Conservation (phyloP, 78 protist species). For the Acrasis kona region DNA sequence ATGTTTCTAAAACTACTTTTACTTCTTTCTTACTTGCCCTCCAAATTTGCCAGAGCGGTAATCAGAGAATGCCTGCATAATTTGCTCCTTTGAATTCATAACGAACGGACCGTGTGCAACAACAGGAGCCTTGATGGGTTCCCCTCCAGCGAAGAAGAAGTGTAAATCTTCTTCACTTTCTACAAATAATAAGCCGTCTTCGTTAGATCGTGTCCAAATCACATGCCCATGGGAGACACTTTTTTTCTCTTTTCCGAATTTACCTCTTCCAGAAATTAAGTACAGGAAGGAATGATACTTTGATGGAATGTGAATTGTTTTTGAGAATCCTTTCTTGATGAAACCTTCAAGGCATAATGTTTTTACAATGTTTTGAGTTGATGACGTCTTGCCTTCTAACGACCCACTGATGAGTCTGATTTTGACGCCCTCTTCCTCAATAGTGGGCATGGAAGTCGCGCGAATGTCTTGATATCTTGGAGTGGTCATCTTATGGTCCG, state of each 20-base stretch:
- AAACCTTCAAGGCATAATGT: too few relatives aligned
- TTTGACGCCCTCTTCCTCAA: background rate
- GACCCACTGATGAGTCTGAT: too few relatives aligned
- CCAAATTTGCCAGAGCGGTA: too few relatives aligned
- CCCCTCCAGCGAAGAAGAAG: constrained; percentile 21
- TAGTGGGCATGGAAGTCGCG: background rate
- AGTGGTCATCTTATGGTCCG: background rate
- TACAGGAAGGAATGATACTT: background rate
- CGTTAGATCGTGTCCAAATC: background rate
- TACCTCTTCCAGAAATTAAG: background rate
- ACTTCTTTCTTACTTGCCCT: too few relatives aligned
- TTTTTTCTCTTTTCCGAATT: background rate
- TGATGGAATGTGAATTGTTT: too few relatives aligned
- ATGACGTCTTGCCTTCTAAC: too few relatives aligned
- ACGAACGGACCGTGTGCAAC: constrained; percentile 22
- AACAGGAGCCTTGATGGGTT: constrained; percentile 20
- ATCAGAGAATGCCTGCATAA: too few relatives aligned
- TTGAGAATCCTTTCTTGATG: too few relatives aligned
- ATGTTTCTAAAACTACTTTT: too few relatives aligned
- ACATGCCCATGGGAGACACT: background rate
- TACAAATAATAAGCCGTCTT: background rate
- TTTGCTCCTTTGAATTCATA: background rate
- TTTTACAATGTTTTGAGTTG: too few relatives aligned
- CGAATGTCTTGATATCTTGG: constrained; percentile 16
- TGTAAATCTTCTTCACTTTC: background rate